Evolutionary conservation across 768 basidiomycete genomes (phyloP).

Genomic region (Dendrothele bispora): DNA sequence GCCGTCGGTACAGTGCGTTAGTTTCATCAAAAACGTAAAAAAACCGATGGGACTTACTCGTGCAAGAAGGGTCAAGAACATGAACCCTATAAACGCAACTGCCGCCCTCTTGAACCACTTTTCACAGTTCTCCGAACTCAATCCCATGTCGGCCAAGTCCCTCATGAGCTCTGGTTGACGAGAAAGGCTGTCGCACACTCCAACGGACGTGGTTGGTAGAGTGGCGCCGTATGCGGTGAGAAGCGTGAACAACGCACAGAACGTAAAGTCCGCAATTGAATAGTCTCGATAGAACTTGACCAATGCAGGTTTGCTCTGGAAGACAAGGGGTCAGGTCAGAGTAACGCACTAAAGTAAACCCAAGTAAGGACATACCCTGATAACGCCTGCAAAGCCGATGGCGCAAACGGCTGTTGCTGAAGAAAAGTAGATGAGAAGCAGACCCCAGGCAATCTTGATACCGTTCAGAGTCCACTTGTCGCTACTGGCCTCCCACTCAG

Average conservation of each 20-base stretch:
- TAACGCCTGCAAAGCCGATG: conserved; percentile 67
- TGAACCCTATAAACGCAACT: conserved; percentile 54
- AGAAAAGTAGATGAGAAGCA: conserved; percentile 66
- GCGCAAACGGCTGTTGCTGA: conserved; percentile 63
- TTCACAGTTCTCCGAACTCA: conserved; percentile 81
- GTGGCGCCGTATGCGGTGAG: conserved; percentile 61
- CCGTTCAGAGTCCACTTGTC: conserved; percentile 43
- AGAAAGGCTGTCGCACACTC: conserved; percentile 73
- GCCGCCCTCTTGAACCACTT: conserved; percentile 72
- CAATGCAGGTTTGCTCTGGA: conserved; percentile 60
- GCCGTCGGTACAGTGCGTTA: too few species aligned
- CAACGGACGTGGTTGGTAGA: conserved; percentile 51
- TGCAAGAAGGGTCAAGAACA: conserved; percentile 62
- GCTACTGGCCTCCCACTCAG: conserved; percentile 43
- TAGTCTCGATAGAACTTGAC: conserved; percentile 84
- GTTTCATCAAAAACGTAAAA: background rate
- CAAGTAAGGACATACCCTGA: conserved; percentile 48
- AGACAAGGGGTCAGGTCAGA: background rate
- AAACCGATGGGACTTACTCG: conserved; percentile 47
- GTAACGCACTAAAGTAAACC: conserved; percentile 5
- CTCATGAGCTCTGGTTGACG: conserved; percentile 75
- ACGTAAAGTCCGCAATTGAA: conserved; percentile 75
- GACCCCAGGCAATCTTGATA: conserved; percentile 55
- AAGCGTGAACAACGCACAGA: conserved; percentile 59
- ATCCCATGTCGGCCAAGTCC: conserved; percentile 66